phyloP scores from a whole-genome alignment of 805 yeast species.

The Spathaspora girioi region DNA sequence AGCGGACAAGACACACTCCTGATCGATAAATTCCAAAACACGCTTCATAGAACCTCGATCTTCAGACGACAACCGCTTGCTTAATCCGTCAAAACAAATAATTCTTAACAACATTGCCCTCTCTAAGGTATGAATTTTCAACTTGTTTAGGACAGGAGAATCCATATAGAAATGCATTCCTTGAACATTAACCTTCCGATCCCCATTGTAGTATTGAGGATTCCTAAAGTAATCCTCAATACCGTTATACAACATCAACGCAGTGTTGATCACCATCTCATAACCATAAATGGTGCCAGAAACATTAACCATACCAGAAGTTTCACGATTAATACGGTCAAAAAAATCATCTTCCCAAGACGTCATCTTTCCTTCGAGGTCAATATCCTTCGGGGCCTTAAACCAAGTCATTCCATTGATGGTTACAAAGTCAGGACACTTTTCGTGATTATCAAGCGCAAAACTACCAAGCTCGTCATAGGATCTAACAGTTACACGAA shows the following conservation, averaged over 20 bases:
- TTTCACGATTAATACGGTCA: too few species aligned
- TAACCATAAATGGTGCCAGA: neutral
- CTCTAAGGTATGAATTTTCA: neutral
- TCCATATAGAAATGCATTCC: neutral
- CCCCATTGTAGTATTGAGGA: neutral
- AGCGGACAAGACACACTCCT: neutral
- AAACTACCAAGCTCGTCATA: too few species aligned
- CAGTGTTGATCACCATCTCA: neutral
- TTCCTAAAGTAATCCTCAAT: neutral
- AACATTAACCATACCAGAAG: too few species aligned
- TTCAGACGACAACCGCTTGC: neutral
- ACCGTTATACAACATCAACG: neutral
- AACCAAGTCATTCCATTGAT: too few species aligned
- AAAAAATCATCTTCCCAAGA: too few species aligned
- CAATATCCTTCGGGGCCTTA: too few species aligned
- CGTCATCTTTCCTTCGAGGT: too few species aligned
- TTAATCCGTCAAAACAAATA: neutral
- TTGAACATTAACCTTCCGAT: neutral
- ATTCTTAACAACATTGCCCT: neutral
- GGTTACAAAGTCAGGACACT: too few species aligned
- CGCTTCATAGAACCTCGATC: neutral
- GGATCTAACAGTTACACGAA: too few species aligned
- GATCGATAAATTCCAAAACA: neutral
- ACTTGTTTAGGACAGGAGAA: neutral
- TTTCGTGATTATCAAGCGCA: too few species aligned